Conservation (phyloP, 768 basidiomycete species). For the Hygrocybe coccinea region DNA sequence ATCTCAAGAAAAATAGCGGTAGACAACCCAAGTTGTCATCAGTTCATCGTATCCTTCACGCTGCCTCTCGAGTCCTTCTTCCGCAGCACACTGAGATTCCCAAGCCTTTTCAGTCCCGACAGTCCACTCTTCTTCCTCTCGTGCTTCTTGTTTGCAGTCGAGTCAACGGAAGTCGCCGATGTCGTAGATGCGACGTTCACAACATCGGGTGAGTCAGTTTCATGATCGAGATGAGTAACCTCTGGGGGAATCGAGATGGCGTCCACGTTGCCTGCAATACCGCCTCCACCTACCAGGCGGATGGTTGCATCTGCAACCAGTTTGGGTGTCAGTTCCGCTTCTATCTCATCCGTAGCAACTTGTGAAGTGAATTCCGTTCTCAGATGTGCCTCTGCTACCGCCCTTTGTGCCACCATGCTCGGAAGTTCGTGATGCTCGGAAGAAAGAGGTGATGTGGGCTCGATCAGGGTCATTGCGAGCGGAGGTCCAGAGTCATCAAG, state of each 20-base stretch:
- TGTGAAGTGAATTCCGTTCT: background rate
- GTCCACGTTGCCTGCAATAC: slow-evolving; percentile 35
- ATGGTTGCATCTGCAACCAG: slow-evolving; percentile 41
- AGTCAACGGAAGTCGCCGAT: slow-evolving; percentile 23
- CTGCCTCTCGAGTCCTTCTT: slow-evolving; percentile 51
- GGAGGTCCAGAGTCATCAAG: slow-evolving; percentile 42
- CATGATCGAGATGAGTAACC: slow-evolving; percentile 31
- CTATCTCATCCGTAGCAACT: background rate
- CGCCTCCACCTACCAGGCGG: slow-evolving; percentile 56
- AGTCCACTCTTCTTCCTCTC: slow-evolving; percentile 58
- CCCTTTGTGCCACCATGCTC: background rate
- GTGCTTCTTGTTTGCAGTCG: slow-evolving; percentile 30
- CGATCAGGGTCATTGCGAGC: slow-evolving; percentile 35
- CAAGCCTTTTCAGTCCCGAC: slow-evolving; percentile 52
- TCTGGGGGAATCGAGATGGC: slow-evolving; percentile 27
- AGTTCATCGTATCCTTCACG: slow-evolving; percentile 35
- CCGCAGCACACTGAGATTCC: slow-evolving; percentile 40
- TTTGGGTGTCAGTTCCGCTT: slow-evolving; percentile 9
- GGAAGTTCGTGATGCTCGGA: slow-evolving; percentile 4
- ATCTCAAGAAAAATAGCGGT: slow-evolving; percentile 6
- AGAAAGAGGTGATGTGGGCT: slow-evolving; percentile 22
- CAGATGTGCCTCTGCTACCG: background rate
- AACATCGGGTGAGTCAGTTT: slow-evolving; percentile 19
- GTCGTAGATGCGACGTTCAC: slow-evolving; percentile 33
- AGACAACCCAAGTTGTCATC: slow-evolving; percentile 9